Conservation (phyloP, 2,329 filamentous ascomycete species). For the Lojkania enalia region DNA sequence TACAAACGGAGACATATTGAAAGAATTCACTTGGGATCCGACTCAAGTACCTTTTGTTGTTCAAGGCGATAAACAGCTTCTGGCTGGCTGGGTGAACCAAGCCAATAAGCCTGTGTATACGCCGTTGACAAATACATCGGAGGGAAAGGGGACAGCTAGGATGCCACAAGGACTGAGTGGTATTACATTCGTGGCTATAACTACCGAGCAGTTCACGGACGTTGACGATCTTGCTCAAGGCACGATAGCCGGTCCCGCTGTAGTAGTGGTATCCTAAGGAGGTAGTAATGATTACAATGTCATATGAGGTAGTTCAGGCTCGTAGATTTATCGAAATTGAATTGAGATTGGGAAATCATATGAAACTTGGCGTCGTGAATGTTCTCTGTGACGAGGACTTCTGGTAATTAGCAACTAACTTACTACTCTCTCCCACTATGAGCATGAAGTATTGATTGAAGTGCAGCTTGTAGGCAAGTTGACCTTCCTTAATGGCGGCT, state of each 20-base stretch:
- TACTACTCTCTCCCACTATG: not conserved
- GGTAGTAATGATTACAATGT: conserved; percentile 2
- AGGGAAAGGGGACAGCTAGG: conserved; percentile 1
- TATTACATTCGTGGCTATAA: conserved; percentile 1
- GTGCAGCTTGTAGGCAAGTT: not conserved
- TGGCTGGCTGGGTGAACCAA: conserved; percentile 2
- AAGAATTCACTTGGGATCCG: conserved; percentile 2
- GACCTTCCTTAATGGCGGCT: no score
- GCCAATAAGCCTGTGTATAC: conserved; percentile 4
- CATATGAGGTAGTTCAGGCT: not conserved
- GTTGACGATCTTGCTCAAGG: not conserved
- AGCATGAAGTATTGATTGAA: not conserved
- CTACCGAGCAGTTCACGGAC: not conserved
- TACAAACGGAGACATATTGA: conserved; percentile 1
- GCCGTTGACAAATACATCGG: not conserved
- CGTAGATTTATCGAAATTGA: not conserved
- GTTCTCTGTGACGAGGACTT: not conserved
- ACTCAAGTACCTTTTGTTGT: conserved; percentile 1
- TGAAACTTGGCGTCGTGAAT: not conserved
- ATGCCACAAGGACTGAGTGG: conserved; percentile 2
- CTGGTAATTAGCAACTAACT: not conserved
- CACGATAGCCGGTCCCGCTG: not conserved
- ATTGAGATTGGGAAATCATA: not conserved
- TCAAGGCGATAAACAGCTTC: conserved; percentile 2
- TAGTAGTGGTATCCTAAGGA: conserved; percentile 1